Conservation (phyloP, 208 protist genomes). For the Porcisia deanei region DNA sequence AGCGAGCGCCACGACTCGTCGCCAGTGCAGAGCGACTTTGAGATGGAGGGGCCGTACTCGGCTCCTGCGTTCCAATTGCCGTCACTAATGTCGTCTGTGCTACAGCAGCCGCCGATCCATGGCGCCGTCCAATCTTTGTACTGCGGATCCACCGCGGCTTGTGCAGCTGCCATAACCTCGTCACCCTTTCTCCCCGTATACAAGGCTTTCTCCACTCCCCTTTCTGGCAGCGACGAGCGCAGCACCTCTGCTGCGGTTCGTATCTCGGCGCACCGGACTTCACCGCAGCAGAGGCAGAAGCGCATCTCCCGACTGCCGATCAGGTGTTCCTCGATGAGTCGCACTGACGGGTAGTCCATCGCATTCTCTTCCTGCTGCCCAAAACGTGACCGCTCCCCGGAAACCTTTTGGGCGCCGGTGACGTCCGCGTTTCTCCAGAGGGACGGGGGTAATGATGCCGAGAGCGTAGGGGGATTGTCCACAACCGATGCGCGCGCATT, state of each 20-base stretch:
- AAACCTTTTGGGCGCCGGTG: no score
- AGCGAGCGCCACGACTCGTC: constrained; percentile 1
- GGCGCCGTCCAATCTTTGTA: neutral
- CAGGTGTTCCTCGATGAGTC: constrained; percentile 29
- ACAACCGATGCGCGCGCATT: neutral
- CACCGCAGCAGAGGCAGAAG: constrained; percentile 29
- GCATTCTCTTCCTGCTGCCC: neutral
- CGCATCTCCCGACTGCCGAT: constrained; percentile 44
- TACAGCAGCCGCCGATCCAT: neutral
- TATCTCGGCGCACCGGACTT: constrained; percentile 36
- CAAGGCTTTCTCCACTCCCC: neutral
- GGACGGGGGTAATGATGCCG: neutral
- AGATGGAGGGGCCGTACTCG: neutral
- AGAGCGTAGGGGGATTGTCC: neutral
- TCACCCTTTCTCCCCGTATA: neutral
- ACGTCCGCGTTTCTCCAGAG: constrained; percentile 3
- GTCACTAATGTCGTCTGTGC: neutral
- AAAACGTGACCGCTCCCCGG: neutral
- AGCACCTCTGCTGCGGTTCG: constrained; percentile 11
- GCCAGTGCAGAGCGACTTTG: neutral
- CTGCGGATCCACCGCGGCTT: neutral
- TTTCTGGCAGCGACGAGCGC: neutral
- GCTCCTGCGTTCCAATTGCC: neutral
- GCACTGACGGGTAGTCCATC: constrained; percentile 6
- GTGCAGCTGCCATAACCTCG: neutral